Evolutionary conservation across 371 early-diverging fungal species (phyloP).

Genomic region (Saksenaea oblongispora): DNA sequence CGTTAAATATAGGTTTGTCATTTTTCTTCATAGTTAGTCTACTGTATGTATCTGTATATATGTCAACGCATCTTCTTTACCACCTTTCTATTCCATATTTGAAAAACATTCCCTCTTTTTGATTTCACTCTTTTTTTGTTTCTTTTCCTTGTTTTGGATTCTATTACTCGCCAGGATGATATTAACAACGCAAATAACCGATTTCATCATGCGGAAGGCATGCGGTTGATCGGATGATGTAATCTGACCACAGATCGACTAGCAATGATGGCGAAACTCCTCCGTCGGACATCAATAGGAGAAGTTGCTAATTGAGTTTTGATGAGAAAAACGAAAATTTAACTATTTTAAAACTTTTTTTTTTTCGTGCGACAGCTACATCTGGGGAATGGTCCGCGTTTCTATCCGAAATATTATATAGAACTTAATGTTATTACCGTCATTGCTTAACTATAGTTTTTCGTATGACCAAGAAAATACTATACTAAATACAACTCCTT

Average conservation of each 20-base stretch:
- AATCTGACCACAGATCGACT: background rate
- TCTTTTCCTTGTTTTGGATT: background rate
- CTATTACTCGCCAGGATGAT: background rate
- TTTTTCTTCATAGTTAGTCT: background rate
- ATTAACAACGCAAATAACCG: background rate
- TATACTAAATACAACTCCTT: background rate
- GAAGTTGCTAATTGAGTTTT: background rate
- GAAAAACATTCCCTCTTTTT: conserved; percentile 9
- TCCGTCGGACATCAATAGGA: background rate
- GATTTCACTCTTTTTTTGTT: background rate
- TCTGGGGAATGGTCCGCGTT: background rate
- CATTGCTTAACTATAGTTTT: background rate
- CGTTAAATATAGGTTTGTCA: background rate
- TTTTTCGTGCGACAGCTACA: background rate
- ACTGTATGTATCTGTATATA: background rate
- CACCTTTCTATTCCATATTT: background rate
- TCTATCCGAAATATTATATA: background rate
- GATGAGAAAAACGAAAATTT: conserved; percentile 1
- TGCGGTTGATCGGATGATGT: background rate
- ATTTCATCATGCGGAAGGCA: background rate
- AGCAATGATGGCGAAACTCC: background rate
- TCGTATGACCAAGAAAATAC: background rate
- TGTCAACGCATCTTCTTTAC: background rate
- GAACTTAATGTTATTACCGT: background rate
- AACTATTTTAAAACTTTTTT: background rate